A percentile compares a stretch with the other conserved stretches of the same genome.
Evolutionary conservation across 768 basidiomycete species (phyloP).

Genomic region (Boletus insuetus): DNA sequence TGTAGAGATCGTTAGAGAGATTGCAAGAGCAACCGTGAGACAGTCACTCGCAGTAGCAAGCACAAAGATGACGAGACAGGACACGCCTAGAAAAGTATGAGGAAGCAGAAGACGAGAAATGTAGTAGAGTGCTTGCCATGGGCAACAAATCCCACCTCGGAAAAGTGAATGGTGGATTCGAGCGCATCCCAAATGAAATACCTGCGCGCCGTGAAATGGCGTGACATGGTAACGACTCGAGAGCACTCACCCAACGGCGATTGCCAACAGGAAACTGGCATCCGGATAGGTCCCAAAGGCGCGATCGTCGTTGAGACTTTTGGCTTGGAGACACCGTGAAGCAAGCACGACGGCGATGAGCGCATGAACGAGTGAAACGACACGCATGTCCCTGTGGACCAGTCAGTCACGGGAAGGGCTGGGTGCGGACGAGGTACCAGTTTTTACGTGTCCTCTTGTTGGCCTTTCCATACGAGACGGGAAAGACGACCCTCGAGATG

Average conservation of each 20-base stretch:
- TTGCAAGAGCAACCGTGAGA: neutral
- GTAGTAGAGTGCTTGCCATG: conserved; percentile 50
- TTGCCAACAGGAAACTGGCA: conserved; percentile 57
- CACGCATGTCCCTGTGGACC: conserved; percentile 56
- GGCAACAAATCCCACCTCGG: conserved; percentile 69
- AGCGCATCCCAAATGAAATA: conserved; percentile 85
- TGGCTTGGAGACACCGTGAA: conserved; percentile 46
- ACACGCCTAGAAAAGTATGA: conserved; percentile 41
- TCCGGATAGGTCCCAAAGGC: conserved; percentile 73
- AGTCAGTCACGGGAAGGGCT: neutral
- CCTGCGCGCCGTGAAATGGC: conserved; percentile 28
- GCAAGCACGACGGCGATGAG: conserved; percentile 65
- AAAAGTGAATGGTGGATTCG: conserved; percentile 66
- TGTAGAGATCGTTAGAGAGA: conserved; percentile 22
- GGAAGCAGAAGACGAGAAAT: neutral
- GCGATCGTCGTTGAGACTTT: conserved; percentile 53
- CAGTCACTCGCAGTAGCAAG: conserved; percentile 62
- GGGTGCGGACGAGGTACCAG: conserved; percentile 42
- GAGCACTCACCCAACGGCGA: conserved; percentile 64
- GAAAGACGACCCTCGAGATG: conserved; percentile 46
- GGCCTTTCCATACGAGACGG: conserved; percentile 48
- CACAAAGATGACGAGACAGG: conserved; percentile 63
- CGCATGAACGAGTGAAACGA: conserved; percentile 73
- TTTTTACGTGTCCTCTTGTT: conserved; percentile 50
- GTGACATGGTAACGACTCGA: neutral